Conservation (phyloP, 1,139 yeast genomes). For the Oligophagozyma castellii region DNA sequence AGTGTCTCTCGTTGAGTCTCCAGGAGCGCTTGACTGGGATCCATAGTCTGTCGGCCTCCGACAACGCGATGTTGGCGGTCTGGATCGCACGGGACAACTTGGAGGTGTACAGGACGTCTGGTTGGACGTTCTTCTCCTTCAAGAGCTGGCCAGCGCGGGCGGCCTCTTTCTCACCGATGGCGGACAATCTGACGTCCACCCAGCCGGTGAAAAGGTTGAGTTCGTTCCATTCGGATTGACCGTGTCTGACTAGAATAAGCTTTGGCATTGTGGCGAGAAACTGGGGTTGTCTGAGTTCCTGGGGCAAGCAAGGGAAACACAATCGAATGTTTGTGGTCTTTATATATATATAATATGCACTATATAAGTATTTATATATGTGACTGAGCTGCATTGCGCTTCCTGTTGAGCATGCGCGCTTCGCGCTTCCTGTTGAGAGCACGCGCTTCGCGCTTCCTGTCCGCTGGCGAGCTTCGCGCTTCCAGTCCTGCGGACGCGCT, state of each 20-base stretch:
- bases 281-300: too few relatives aligned
- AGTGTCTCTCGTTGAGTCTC: conserved; percentile 98
- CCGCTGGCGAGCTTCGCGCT: too few relatives aligned
- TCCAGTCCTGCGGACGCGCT: too few relatives aligned
- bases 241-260: conserved; percentile 86
- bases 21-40: conserved; percentile 90
- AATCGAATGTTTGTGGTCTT: too few relatives aligned
- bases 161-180: conserved; percentile 81
- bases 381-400: too few relatives aligned
- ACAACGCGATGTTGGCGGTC: conserved; percentile 93
- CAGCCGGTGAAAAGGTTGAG: conserved; percentile 98
- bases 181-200: conserved; percentile 89
- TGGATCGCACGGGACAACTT: conserved; percentile 91
- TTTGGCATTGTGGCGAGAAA: conserved; percentile 52
- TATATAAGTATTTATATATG: too few relatives aligned
- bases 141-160: conserved; percentile 85
- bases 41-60: conserved; percentile 77
- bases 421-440: too few relatives aligned
- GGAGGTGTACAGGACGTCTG: conserved; percentile 86
- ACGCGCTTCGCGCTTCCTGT: too few relatives aligned
- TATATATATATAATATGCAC: too few relatives aligned
- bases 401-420: too few relatives aligned
- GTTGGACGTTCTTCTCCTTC: conserved; percentile 73
- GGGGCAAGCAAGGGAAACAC: too few relatives aligned
- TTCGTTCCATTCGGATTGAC: conserved; percentile 98